Conservation (phyloP, 2,329 filamentous ascomycete genomes). For the Lachnellula cervina region DNA sequence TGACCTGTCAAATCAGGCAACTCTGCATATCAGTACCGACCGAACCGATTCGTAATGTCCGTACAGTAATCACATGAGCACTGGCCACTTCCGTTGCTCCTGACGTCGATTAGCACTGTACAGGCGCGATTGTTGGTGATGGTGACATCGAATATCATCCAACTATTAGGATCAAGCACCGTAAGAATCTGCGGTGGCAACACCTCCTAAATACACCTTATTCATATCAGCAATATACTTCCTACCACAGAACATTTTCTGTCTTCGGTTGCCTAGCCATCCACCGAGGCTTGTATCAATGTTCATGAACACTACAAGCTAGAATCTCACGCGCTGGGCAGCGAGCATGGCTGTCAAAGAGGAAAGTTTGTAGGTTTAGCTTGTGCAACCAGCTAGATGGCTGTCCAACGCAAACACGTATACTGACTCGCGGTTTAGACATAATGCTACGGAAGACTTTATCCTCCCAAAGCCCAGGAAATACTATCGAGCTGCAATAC, state of each 20-base stretch:
- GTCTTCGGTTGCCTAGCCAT: not conserved
- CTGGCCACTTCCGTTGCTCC: not conserved
- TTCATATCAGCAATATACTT: not conserved
- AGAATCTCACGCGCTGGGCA: conserved; percentile 26
- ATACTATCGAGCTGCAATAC: conserved; percentile 64
- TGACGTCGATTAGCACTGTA: not conserved
- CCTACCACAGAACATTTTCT: not conserved
- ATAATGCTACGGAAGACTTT: conserved; percentile 61
- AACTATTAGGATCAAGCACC: too few relatives aligned
- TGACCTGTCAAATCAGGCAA: not conserved
- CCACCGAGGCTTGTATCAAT: not conserved
- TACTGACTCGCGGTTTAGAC: conserved; percentile 38
- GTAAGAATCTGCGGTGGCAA: not conserved
- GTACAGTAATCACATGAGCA: not conserved
- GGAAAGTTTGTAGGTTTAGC: conserved; percentile 44
- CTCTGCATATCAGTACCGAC: too few relatives aligned
- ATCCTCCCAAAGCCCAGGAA: conserved; percentile 56
- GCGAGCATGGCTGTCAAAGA: conserved; percentile 51
- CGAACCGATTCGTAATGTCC: too few relatives aligned
- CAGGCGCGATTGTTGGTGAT: not conserved
- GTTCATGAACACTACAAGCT: conserved; percentile 27
- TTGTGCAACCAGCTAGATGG: conserved; percentile 1
- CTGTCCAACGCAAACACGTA: not conserved
- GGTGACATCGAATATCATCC: not conserved
- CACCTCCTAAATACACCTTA: not conserved